phyloP scores from a whole-genome alignment of 2,329 filamentous ascomycete species.

The Tympanopsis confertula region DNA sequence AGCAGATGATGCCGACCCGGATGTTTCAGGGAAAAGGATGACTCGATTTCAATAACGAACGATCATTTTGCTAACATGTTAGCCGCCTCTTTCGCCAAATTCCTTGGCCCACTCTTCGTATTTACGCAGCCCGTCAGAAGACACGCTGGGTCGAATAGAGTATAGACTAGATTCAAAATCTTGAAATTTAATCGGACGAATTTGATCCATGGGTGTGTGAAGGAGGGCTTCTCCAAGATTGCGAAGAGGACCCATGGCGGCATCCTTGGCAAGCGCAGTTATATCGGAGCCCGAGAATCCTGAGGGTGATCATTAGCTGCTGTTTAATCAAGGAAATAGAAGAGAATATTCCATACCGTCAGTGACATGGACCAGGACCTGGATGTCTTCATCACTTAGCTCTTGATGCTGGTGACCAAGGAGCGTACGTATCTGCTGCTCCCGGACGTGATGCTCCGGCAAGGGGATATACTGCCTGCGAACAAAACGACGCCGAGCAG shows the following conservation, averaged over 20 bases:
- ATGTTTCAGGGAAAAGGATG: too few relatives aligned
- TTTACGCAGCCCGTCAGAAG: conserved; percentile 69
- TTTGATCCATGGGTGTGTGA: conserved; percentile 87
- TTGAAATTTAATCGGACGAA: conserved; percentile 68
- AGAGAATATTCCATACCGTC: too few relatives aligned
- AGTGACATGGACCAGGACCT: conserved; percentile 64
- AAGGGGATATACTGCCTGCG: conserved; percentile 90
- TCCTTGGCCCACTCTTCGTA: conserved; percentile 91
- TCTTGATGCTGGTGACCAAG: conserved; percentile 80
- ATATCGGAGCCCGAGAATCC: conserved; percentile 98
- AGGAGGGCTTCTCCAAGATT: conserved; percentile 82
- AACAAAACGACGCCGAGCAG: conserved; percentile 80
- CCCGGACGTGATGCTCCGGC: conserved; percentile 72
- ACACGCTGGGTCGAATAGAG: conserved; percentile 83
- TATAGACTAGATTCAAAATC: conserved; percentile 78
- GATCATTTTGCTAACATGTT: too few relatives aligned
- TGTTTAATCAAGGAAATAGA: too few relatives aligned
- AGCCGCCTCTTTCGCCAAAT: conserved; percentile 86
- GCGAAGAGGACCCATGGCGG: conserved; percentile 88
- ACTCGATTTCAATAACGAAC: too few relatives aligned
- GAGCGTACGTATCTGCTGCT: conserved; percentile 66
- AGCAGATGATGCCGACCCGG: too few relatives aligned
- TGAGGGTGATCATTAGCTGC: conserved; percentile 24
- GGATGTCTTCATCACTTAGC: conserved; percentile 60
- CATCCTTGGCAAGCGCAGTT: conserved; percentile 90